Conservation (phyloP, 176 grass and related monocot genomes). For the Oryza brachyantha region DNA sequence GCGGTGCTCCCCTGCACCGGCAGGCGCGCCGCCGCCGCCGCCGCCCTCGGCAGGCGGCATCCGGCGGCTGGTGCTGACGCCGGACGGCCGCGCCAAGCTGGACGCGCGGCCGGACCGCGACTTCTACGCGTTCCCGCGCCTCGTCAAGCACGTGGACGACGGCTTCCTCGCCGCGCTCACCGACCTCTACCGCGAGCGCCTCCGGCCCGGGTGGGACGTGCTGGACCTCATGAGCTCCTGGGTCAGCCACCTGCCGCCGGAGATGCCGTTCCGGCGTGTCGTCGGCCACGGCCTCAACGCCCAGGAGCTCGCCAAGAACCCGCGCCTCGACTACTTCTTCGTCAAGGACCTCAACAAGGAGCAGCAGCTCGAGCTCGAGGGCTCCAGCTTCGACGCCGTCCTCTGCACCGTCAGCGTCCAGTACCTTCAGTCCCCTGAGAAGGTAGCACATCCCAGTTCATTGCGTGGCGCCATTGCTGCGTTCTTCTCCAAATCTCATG, state of each 20-base stretch:
- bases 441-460: slow-evolving; percentile 42
- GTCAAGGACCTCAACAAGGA: slow-evolving; percentile 87
- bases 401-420: slow-evolving; percentile 83
- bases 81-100: slow-evolving; percentile 79
- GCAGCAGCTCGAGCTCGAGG: slow-evolving; percentile 51
- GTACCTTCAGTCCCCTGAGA: slow-evolving; percentile 78
- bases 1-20: slow-evolving; percentile 21
- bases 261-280: slow-evolving; percentile 46
- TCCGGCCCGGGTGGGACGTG: slow-evolving; percentile 52
- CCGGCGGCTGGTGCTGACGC: slow-evolving; percentile 60
- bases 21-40: neutral
- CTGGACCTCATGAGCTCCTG: slow-evolving; percentile 97
- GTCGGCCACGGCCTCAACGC: slow-evolving; percentile 90
- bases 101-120: slow-evolving; percentile 67
- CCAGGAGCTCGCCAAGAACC: slow-evolving; percentile 80
- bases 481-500: neutral
- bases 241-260: slow-evolving; percentile 87
- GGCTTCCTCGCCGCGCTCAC: slow-evolving; percentile 74
- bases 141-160: slow-evolving; percentile 89
- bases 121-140: slow-evolving; percentile 80
- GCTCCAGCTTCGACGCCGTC: slow-evolving; percentile 59
- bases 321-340: slow-evolving; percentile 73
- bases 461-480: neutral
- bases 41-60: slow-evolving; percentile 43
- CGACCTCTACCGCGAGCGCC: slow-evolving; percentile 60